These are phyloP conservation scores for Coemansia sp. DNA, from an alignment of 192 early-diverging fungal species.

Conservation along the genomic window DNA sequence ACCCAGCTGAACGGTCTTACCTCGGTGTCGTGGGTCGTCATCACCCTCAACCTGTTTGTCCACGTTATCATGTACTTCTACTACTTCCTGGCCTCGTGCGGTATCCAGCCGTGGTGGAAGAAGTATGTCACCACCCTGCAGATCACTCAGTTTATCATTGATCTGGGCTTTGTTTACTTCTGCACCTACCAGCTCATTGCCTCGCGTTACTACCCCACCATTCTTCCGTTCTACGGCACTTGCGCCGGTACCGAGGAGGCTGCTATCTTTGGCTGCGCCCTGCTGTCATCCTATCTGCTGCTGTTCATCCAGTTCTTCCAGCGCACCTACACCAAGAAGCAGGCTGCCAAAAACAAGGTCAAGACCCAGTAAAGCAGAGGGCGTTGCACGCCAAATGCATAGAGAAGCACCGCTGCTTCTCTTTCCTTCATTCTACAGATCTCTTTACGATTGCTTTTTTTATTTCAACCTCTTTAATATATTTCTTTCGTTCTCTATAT, in stretches of 20 bases:
- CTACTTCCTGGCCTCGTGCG: conserved; percentile 75
- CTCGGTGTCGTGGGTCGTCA: conserved; percentile 58
- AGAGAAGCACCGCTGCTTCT: neutral
- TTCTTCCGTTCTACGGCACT: conserved; percentile 57
- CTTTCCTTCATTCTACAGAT: neutral
- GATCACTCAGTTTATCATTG: conserved; percentile 88
- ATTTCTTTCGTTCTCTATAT: neutral
- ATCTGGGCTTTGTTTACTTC: conserved; percentile 80
- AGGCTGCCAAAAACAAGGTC: conserved; percentile 34
- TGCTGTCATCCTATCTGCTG: conserved; percentile 77
- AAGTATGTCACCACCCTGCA: conserved; percentile 87
- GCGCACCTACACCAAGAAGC: conserved; percentile 69
- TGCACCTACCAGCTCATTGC: conserved; percentile 82
- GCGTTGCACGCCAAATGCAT: neutral
- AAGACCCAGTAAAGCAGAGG: conserved; percentile 39
- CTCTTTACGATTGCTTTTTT: neutral
- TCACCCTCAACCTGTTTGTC: conserved; percentile 80
- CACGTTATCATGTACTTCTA: conserved; percentile 93
- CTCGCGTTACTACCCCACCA: conserved; percentile 56
- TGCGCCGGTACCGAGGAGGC: conserved; percentile 75
- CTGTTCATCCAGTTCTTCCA: conserved; percentile 91
- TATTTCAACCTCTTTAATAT: neutral
- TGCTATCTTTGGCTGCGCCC: conserved; percentile 76
- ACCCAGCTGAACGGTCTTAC: conserved; percentile 71
- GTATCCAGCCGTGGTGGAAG: conserved; percentile 89